Base-by-base conservation (phyloP, 2,329 filamentous ascomycete species). In the Xenosphaeropsis pyriputrescens region DNA sequence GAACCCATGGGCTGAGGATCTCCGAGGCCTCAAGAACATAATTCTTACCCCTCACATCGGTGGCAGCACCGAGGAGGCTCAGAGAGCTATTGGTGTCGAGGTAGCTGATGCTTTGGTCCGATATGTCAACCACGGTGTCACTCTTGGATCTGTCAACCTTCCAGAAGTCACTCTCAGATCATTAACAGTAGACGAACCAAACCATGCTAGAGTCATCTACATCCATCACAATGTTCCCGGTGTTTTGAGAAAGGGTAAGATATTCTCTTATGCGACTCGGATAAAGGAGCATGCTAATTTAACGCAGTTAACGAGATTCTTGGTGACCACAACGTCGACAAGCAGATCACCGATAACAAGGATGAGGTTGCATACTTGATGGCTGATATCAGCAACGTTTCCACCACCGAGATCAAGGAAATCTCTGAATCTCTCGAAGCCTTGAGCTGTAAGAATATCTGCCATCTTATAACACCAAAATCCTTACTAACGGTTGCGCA, bases 11-110 rank as follows among this genome's bases (percentile, higher is more conserved):
- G 80, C 76, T 18, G 78, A 88, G 52, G 88, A 95, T 43, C 72
- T 98, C 35, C 76, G 85, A 38, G 72, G 72, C 37, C 66, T 96
- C 42, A 91, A 79, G 62, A 98, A 98, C 63, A 68, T 98, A 48
- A 93, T 98, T 49, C 69, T 98, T 36, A 94, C 89, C 2, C 91
- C 91, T 16, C 91, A 98, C 59, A 96, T 98, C 54, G 91, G 91
- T 50, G 91, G 91, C 39, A 94, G 85, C 60, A 98, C 91, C 1
- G 91, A 98, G 62, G 91, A 98, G 63, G 91, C 91, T 5, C 91
- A 98, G 64, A 79, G 84, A 41, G 89, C 91, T 13, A 98, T 98
- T 56, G 91, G 91, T 49, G 72, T 93, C 32, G 91, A 98, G 67
- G 91, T 98, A 41, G 77, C 74, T 45, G 80, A 91, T 35, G 83